Evolutionary conservation across 371 early-diverging fungal genomes (phyloP), one percentile per base, ranked within the genome.

Genomic region (Fennellomyces sp.): DNA sequence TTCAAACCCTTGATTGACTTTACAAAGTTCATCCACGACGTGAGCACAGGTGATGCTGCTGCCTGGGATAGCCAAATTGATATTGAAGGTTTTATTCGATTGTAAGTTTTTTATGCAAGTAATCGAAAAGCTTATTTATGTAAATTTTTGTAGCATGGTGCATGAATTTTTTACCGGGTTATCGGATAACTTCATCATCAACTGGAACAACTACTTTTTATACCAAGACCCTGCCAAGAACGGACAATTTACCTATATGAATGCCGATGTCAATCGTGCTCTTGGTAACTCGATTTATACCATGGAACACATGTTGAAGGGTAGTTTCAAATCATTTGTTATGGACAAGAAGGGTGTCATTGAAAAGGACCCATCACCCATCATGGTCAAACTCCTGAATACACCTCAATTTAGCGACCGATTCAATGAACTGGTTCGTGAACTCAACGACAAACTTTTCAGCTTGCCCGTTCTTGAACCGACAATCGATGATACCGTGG

Each of bases 141-240:
- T n/a, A n/a, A n/a, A n/a, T n/a, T n/a, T n/a, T n/a, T 30, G 6
- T 53, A 68, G 69, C 31, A 55, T 68, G 69, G 69, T 64, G 0
- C n/a, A 61, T 3, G 69, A 68, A 29, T 58, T 68, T 29, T 25
- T 61, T n/a, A 36, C 30, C 15, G 69, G 69, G 1, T 35, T 56
- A 17, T 35, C 35, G 15, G 69, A 68, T 26, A 54, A 54, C 21
- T 68, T 64, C 21, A 36, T 56, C 8, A 30, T 36, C 12, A 64
- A 68, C 45, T 26, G 19, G 26, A 63, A 68, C 61, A 68, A 68
- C 30, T 68, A 68, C 45, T 63, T 56, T 33, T 26, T 68, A 28
- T 68, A 68, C 42, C 30, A 67, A 28, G 52, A 59, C 23, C 50
- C 53, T 2, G 23, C 23, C 21, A 13, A 50, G 11, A 17, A 50